These are phyloP conservation scores for Fusarium pseudograminearum DNA, from an alignment of 2,329 filamentous ascomycete species.

Conservation along the genomic window DNA sequence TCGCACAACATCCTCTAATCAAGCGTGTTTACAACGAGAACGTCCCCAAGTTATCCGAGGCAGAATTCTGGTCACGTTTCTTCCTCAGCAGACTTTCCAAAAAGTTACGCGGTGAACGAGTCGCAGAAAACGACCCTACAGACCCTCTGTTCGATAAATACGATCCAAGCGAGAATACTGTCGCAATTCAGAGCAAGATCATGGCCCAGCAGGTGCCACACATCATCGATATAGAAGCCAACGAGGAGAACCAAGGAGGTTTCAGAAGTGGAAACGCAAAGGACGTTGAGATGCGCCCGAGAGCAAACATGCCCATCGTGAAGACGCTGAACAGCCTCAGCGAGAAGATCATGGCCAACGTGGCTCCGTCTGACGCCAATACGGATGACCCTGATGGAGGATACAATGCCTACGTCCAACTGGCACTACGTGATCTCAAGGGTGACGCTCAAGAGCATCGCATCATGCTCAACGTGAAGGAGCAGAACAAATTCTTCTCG, in stretches of 20 bases:
- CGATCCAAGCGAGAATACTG: constrained; percentile 76
- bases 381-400: constrained; percentile 68
- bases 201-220: constrained; percentile 79
- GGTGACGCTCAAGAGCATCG: constrained; percentile 79
- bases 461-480: constrained; percentile 87
- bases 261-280: constrained; percentile 84
- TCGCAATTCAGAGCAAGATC: constrained; percentile 64
- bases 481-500: constrained; percentile 86
- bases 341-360: constrained; percentile 91
- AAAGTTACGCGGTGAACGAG: constrained; percentile 89
- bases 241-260: constrained; percentile 94
- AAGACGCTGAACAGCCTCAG: constrained; percentile 89
- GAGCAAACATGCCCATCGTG: constrained; percentile 86
- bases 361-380: constrained; percentile 80
- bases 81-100: constrained; percentile 92
- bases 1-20: constrained; percentile 91
- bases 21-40: constrained; percentile 93
- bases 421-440: constrained; percentile 83
- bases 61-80: constrained; percentile 92
- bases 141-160: constrained; percentile 90
- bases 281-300: constrained; percentile 89
- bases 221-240: constrained; percentile 92
- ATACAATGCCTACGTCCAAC: constrained; percentile 79
- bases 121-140: constrained; percentile 79
- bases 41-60: constrained; percentile 82